These are phyloP conservation scores for Moesziomyces sp. DNA, from an alignment of 1,284 basidiomycete genomes.

Conservation along the genomic window DNA sequence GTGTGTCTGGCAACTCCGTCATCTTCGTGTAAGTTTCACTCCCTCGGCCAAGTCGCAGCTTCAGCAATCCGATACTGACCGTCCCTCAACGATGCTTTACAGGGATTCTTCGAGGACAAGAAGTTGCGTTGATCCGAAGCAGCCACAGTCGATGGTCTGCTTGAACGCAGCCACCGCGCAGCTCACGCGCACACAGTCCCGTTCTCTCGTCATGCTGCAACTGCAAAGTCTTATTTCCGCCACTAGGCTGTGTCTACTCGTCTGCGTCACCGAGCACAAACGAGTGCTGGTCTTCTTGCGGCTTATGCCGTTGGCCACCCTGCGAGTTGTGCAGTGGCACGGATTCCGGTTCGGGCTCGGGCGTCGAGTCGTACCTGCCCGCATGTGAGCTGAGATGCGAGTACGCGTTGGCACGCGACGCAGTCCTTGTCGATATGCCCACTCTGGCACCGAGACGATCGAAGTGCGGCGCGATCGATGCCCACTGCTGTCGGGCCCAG, in stretches of 20 bases:
- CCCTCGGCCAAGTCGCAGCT: too few relatives aligned
- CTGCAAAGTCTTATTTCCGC: too few relatives aligned
- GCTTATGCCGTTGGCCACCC: slow-evolving; percentile 2
- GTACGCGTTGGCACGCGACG: slow-evolving; percentile 7
- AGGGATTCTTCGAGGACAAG: slow-evolving; percentile 65
- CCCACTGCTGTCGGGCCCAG: slow-evolving; percentile 27
- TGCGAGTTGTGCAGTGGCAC: slow-evolving; percentile 2
- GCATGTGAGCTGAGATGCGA: slow-evolving; percentile 13
- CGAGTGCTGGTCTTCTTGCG: slow-evolving; percentile 24
- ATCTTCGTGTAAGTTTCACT: slow-evolving; percentile 75
- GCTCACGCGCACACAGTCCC: too few relatives aligned
- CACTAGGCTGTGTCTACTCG: neutral
- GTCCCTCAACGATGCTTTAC: neutral
- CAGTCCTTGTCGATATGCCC: neutral
- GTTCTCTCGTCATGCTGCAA: too few relatives aligned
- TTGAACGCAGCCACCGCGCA: too few relatives aligned
- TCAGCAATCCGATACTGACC: neutral
- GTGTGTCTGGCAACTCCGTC: slow-evolving; percentile 90
- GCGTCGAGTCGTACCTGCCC: slow-evolving; percentile 6
- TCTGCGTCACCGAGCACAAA: slow-evolving; percentile 53
- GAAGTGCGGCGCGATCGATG: slow-evolving; percentile 9
- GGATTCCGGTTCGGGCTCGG: neutral
- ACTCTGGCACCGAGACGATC: slow-evolving; percentile 1
- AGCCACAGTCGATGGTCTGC: too few relatives aligned
- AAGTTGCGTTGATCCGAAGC: slow-evolving; percentile 56